Base-by-base conservation (phyloP, 1,139 yeast genomes). In the Taphrina betulina region DNA sequence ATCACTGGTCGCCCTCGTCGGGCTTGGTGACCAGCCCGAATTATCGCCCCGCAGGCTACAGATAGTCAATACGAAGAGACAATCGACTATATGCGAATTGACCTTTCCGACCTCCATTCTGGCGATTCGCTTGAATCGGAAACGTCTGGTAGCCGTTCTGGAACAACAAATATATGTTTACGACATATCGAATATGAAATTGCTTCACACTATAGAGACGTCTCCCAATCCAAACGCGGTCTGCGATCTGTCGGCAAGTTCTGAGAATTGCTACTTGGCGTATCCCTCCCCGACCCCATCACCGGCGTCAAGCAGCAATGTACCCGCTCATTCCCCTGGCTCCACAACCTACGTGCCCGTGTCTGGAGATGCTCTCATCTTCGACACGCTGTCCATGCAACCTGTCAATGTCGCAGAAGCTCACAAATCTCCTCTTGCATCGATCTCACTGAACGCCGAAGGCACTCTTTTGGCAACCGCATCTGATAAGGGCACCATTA, bases 371-470 rank as follows among this genome's bases (percentile, higher is more conserved):
- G 95, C 90, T 19, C 84, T 89, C 4, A 78, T 92, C 12, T 90
- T 88, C 68, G 88, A 92, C 66, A 78, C 90, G 35, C 73, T 78
- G 46, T 75, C 86, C 0, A 69, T 90, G 58, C 95, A 88, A 64
- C 97, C 97, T 0, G 72, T 86, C 19, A 83, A 88, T 60, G 95
- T 90, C 1, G 83, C 92, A 36, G 96, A 88, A 65, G 98, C 98
- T 0, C 98, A 92, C 68, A 87, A 88, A 65, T 82, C 95, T 1
- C 80, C 85, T 12, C 73, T 92, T 55, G 90, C 96, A 0, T 85
- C 90, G 0, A 73, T 90, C 61, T 75, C 89, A 0, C 73, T 92
- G 56, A 87, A 92, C 62, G 74, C 76, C 8, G 95, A 89, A 66
- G 98, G 98, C 0, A 75, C 83, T 0, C 69, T 88, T 50, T 73